Base-by-base conservation (phyloP, 2,329 filamentous ascomycete genomes). In the Acrocalymma vagum region DNA sequence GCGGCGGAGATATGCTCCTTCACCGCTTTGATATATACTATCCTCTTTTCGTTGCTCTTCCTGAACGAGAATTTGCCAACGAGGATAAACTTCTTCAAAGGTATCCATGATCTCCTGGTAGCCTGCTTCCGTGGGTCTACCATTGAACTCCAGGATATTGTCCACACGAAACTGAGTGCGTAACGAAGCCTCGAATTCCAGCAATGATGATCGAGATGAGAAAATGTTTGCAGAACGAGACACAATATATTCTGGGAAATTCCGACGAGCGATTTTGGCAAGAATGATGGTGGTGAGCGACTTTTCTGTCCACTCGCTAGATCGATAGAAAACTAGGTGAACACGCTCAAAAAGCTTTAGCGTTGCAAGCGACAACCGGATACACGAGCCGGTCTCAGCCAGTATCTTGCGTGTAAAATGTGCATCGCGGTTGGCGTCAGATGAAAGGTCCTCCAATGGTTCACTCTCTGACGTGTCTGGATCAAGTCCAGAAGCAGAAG, bases 281-380 rank as follows among this genome's bases (percentile, higher is more conserved):
- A 99, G 79, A 29, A 99, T 96, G 38, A 97, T 93, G 0, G 92
- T 93, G 2, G 90, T 97, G 10, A 99, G 75, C 1, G 93, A 96
- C 67, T 96, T 97, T 59, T 97, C 93, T 0, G 92, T 95, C 94
- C 94, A 99, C 65, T 96, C 89, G 0, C 90, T 95, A 8, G 92
- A 96, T 43, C 93, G 82, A 68, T 97, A 97, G 67, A 96, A 99
- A 18, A 99, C 91, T 3, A 99, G 75, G 71, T 97, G 94, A 1
- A 97, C 91, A 17, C 94, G 83, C 67, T 96, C 91, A 59, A 99
- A 99, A 0, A 99, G 79, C 58, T 85, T 90, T 48, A 91, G 81
- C 1, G 86, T 80, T 0, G 81, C 72, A 1, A 86, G 72, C 1
- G 90, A 90, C 9, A 99, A 80, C 24, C 93, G 81, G 46, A 97